A percentile compares a stretch with the other conserved stretches of the same genome.
Evolutionary conservation across 371 early-diverging fungal genomes (phyloP).

Genomic region (Catenaria anguillulae): DNA sequence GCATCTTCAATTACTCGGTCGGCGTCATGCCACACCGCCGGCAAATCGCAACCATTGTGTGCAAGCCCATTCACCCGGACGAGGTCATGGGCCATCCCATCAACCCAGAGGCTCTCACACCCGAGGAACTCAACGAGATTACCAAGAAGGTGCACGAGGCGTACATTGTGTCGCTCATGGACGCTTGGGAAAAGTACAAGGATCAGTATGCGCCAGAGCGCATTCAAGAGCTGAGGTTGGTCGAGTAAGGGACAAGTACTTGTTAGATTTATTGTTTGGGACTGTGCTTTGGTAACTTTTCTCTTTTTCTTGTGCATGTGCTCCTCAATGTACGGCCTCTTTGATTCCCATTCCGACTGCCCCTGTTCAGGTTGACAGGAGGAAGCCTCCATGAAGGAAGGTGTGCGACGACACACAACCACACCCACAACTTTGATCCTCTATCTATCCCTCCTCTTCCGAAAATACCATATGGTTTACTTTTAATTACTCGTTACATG

Average conservation of each 20-base stretch:
- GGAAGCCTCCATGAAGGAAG: no score
- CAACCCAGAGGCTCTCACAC: slow-evolving; percentile 27
- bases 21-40: slow-evolving; percentile 43
- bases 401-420: no score
- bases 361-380: no score
- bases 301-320: no score
- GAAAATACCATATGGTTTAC: no score
- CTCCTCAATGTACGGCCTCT: no score
- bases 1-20: slow-evolving; percentile 46
- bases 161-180: slow-evolving; percentile 45
- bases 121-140: slow-evolving; percentile 37
- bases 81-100: slow-evolving; percentile 15
- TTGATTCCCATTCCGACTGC: no score
- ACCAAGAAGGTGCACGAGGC: slow-evolving; percentile 28
- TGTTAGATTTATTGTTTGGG: no score
- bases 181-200: slow-evolving; percentile 47
- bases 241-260: neutral
- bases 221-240: slow-evolving; percentile 8
- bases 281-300: no score
- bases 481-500: no score
- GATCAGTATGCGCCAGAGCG: slow-evolving; percentile 35
- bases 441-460: no score
- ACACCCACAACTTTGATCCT: no score
- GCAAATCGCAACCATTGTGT: slow-evolving; percentile 39
- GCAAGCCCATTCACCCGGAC: slow-evolving; percentile 42